phyloP scores from a whole-genome alignment of 2,329 filamentous ascomycete species.

The Phialemonium atrogriseum region DNA sequence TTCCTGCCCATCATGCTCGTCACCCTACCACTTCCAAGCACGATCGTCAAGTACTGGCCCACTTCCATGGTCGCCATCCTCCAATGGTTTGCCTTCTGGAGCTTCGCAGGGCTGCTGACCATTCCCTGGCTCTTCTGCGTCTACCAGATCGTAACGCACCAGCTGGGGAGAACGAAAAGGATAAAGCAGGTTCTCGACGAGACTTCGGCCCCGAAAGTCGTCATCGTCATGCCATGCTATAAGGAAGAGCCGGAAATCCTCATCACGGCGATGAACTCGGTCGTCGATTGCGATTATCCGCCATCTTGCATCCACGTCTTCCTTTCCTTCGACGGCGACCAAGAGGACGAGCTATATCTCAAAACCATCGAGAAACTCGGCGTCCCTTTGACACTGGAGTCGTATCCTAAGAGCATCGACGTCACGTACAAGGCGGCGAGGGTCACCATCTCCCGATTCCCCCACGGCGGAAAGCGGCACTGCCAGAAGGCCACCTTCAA shows the following conservation, averaged over 20 bases:
- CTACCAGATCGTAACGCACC: conserved; percentile 82
- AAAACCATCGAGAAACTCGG: conserved; percentile 80
- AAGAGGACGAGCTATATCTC: conserved; percentile 81
- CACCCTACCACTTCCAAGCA: conserved; percentile 72
- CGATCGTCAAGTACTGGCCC: conserved; percentile 68
- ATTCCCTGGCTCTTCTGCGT: conserved; percentile 91
- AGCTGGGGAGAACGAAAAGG: conserved; percentile 70
- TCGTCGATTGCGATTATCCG: conserved; percentile 91
- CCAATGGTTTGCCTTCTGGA: conserved; percentile 95
- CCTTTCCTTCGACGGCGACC: conserved; percentile 86
- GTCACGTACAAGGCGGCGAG: conserved; percentile 74
- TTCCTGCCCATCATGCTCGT: conserved; percentile 94
- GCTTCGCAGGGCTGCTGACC: conserved; percentile 75
- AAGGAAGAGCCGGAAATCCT: conserved; percentile 81
- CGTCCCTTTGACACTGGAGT: conserved; percentile 65
- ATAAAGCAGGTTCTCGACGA: conserved; percentile 83
- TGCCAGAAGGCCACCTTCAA: conserved; percentile 92
- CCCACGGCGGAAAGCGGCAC: conserved; percentile 86
- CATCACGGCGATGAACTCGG: conserved; percentile 78
- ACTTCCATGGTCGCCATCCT: conserved; percentile 57
- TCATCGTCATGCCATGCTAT: conserved; percentile 96
- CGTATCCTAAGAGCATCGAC: conserved; percentile 85
- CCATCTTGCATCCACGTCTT: conserved; percentile 90
- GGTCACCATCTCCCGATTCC: conserved; percentile 85
- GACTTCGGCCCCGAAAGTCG: conserved; percentile 80